Base-by-base conservation (phyloP, 768 basidiomycete genomes). In the Lactifluus subvellereus region DNA sequence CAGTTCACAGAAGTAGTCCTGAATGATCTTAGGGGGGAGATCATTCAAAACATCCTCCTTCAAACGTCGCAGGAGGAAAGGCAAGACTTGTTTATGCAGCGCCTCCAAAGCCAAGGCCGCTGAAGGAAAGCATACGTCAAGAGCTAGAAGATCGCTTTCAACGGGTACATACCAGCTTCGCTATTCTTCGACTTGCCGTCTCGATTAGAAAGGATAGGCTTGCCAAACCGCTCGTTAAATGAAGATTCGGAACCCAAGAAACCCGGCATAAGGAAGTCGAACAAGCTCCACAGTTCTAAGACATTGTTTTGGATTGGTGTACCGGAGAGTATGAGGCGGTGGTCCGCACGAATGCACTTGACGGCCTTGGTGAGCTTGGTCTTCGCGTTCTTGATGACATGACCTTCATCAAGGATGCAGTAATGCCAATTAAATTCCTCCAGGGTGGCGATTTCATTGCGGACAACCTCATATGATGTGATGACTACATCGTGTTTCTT, bases 241-340 rank as follows among this genome's bases (percentile, higher is more conserved):
- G 87, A 88, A 14, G 86, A 74, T 73, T 98, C 97, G 13, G 89
- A 94, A n/a, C 97, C 97, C 56, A 99, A 78, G 77, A 99, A 98
- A 4, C 97, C 97, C 16, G 97, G 97, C 97, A 99, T 99, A 67
- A 99, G 77, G 77, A 98, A 99, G 75, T 99, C 97, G 74, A 99
- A 99, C 49, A 99, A 77, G 74, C 93, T 97, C 97, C 97, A 99
- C 2, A 99, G 77, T 72, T 99, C 97, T 54, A 99, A 79, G 2
- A 99, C 94, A 72, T 99, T 98, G 73, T 99, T 99, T 76, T 99
- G 97, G 61, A 99, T 98, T 0, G 97, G 97, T 6, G 97, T 99
- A 42, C 97, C 97, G 0, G 94, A 97, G 3, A 99, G 79, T 70
- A 99, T 91, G 22, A 99, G 79, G 27, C 97, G 87, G 75, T 99